Evolutionary conservation across 2,329 filamentous ascomycete genomes (phyloP).

Genomic region (Immersiporthe knoxdaviesiana): DNA sequence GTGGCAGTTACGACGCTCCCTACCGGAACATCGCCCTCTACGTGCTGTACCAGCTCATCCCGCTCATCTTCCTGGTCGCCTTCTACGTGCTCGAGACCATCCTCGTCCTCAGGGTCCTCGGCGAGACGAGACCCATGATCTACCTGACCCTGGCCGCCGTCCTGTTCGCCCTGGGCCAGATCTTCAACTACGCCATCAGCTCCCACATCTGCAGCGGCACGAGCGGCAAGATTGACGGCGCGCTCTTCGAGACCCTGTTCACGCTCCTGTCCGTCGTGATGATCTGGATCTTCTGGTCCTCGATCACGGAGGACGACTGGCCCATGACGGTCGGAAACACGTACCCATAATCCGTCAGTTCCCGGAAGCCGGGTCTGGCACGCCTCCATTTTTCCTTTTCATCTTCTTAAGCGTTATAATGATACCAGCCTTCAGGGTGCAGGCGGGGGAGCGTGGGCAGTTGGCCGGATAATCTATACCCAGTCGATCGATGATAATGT

Average conservation of each 20-base stretch:
- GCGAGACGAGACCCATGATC: slow-evolving; percentile 90
- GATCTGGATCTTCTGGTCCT: slow-evolving; percentile 97
- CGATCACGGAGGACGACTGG: slow-evolving; percentile 99
- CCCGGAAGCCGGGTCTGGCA: slow-evolving; percentile 14
- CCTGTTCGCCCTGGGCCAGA: slow-evolving; percentile 87
- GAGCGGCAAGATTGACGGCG: slow-evolving; percentile 84
- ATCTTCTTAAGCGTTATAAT: slow-evolving; percentile 21
- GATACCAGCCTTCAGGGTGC: slow-evolving; percentile 20
- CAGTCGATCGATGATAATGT: slow-evolving; percentile 21
- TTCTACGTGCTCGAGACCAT: slow-evolving; percentile 85
- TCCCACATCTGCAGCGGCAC: slow-evolving; percentile 86
- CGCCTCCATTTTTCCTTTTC: background rate
- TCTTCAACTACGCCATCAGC: slow-evolving; percentile 96
- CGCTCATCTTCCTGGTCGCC: slow-evolving; percentile 83
- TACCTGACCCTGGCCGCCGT: slow-evolving; percentile 76
- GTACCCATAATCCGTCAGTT: slow-evolving; percentile 33
- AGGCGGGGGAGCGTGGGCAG: slow-evolving; percentile 9
- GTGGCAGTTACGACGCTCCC: slow-evolving; percentile 59
- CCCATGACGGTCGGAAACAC: slow-evolving; percentile 56
- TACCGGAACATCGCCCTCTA: slow-evolving; percentile 81
- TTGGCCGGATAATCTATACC: slow-evolving; percentile 22
- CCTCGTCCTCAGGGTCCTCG: slow-evolving; percentile 82
- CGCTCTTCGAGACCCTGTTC: slow-evolving; percentile 91
- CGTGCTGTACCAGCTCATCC: slow-evolving; percentile 88
- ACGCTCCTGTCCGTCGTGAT: slow-evolving; percentile 81